These are phyloP conservation scores for Termitomyces sp. DNA, from an alignment of 768 basidiomycete species.

Conservation along the genomic window DNA sequence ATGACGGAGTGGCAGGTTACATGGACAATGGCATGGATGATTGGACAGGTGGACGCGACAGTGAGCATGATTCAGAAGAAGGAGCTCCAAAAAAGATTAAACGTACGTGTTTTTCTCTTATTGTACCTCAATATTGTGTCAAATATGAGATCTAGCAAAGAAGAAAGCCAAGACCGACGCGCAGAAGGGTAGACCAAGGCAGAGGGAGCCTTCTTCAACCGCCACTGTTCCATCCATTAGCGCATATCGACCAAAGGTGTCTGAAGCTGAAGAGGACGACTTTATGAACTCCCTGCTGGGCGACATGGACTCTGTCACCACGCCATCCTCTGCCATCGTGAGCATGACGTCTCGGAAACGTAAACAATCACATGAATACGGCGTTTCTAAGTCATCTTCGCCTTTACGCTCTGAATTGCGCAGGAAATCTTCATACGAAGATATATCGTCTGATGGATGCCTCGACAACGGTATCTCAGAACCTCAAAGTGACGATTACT, in stretches of 20 bases:
- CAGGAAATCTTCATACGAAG: constrained; percentile 26
- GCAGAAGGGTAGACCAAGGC: constrained; percentile 38
- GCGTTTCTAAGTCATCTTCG: constrained; percentile 36
- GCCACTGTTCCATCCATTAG: constrained; percentile 59
- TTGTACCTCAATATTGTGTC: neutral
- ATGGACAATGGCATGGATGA: constrained; percentile 97
- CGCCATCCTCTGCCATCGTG: constrained; percentile 25
- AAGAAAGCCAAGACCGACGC: constrained; percentile 37
- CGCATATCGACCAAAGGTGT: constrained; percentile 75
- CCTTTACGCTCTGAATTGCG: constrained; percentile 30
- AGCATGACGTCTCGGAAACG: constrained; percentile 51
- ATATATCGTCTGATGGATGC: constrained; percentile 45
- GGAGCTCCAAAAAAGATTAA: constrained; percentile 42
- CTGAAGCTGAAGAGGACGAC: constrained; percentile 79
- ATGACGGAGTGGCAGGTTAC: constrained; percentile 89
- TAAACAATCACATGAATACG: constrained; percentile 51
- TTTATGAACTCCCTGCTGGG: constrained; percentile 84
- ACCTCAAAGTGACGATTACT: constrained; percentile 55
- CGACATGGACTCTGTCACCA: constrained; percentile 52
- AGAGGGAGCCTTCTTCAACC: constrained; percentile 47
- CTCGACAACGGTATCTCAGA: constrained; percentile 26
- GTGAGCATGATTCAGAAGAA: constrained; percentile 54
- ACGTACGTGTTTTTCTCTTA: constrained; percentile 22
- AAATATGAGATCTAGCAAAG: constrained; percentile 21
- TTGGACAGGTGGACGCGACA: constrained; percentile 62